Conservation (phyloP, 306 rosid genomes). For the Vigna nakashimae region DNA sequence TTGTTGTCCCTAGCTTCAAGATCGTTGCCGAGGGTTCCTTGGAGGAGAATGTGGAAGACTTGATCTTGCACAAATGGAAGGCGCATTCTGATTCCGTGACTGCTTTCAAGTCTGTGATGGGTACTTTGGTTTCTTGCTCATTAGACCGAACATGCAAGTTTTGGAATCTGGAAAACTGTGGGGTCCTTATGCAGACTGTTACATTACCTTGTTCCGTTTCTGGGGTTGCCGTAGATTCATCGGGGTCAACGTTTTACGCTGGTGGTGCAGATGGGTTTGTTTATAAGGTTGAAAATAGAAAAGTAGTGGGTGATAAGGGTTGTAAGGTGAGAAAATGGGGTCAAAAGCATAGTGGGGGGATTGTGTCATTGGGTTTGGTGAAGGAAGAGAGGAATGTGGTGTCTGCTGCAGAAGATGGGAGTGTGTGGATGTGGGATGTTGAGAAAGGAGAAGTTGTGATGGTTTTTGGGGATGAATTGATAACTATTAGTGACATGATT, state of each 20-base stretch:
- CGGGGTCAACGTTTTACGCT: slow-evolving; percentile 56
- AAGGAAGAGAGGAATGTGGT: slow-evolving; percentile 62
- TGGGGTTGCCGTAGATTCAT: slow-evolving; percentile 52
- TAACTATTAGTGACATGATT: slow-evolving; percentile 64
- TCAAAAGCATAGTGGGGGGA: slow-evolving; percentile 49
- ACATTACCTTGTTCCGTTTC: slow-evolving; percentile 59
- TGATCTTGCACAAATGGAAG: slow-evolving; percentile 46
- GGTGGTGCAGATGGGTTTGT: slow-evolving; percentile 78
- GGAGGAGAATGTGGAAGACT: slow-evolving; percentile 9
- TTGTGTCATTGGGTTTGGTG: slow-evolving; percentile 55
- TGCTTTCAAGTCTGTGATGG: slow-evolving; percentile 47
- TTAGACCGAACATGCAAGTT: slow-evolving; percentile 68
- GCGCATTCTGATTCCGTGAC: slow-evolving; percentile 74
- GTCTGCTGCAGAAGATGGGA: slow-evolving; percentile 79
- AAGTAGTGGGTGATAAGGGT: neutral
- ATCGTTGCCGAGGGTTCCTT: slow-evolving; percentile 41
- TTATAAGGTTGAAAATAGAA: slow-evolving; percentile 38
- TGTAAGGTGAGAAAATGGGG: slow-evolving; percentile 45
- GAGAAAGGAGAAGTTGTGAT: slow-evolving; percentile 50
- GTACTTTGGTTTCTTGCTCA: slow-evolving; percentile 64
- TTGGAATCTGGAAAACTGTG: slow-evolving; percentile 57
- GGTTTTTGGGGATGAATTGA: slow-evolving; percentile 50
- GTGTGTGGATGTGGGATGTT: slow-evolving; percentile 65
- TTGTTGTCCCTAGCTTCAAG: slow-evolving; percentile 59
- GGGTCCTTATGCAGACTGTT: slow-evolving; percentile 44